phyloP scores from a whole-genome alignment of 2,329 filamentous ascomycete species.

The Colletotrichum falcatum region DNA sequence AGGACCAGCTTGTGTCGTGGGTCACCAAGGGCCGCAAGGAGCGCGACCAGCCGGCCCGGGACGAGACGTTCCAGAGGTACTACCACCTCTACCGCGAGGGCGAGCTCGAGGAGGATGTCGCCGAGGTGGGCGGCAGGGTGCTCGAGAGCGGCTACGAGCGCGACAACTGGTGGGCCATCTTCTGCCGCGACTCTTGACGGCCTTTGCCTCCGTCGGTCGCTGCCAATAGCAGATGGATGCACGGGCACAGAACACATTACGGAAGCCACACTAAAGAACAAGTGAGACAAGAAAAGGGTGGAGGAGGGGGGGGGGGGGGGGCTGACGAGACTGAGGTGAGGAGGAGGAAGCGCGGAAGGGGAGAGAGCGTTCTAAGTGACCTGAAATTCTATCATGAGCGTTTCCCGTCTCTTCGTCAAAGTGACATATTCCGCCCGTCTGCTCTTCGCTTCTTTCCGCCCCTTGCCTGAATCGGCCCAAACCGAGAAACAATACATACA shows the following conservation, averaged over 20 bases:
- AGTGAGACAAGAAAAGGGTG: too few relatives aligned
- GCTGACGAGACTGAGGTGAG: too few relatives aligned
- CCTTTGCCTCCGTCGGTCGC: not conserved
- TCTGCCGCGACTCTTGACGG: slow-evolving; percentile 44
- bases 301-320: not conserved
- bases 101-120: slow-evolving; percentile 86
- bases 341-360: not conserved
- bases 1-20: slow-evolving; percentile 98
- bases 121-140: slow-evolving; percentile 78
- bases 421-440: slow-evolving; percentile 9
- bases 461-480: not conserved
- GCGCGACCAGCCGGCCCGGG: slow-evolving; percentile 20
- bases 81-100: slow-evolving; percentile 92
- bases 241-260: not conserved
- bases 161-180: slow-evolving; percentile 98
- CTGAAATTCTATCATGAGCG: slow-evolving; percentile 41
- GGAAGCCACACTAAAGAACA: not conserved
- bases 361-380: slow-evolving; percentile 25
- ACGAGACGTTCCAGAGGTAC: slow-evolving; percentile 81
- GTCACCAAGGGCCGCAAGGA: slow-evolving; percentile 68
- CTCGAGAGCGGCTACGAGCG: slow-evolving; percentile 90
- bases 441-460: not conserved
- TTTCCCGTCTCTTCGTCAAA: slow-evolving; percentile 37
- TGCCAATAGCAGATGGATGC: not conserved
- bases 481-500: slow-evolving; percentile 16